Evolutionary conservation across 75 land plant genomes (phyloP).

Genomic region (Picea sitchensis): DNA sequence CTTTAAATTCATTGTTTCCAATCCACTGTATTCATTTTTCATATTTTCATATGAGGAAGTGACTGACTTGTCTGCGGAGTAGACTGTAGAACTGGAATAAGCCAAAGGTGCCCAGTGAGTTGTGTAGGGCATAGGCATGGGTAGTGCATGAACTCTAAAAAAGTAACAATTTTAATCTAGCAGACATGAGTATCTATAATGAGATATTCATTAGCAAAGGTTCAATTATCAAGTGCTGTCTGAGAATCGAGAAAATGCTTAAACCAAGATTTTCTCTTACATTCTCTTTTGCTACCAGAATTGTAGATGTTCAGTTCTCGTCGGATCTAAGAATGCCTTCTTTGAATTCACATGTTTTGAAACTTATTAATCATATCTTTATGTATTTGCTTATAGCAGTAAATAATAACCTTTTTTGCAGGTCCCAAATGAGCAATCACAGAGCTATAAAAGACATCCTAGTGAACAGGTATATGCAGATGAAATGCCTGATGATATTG

Average conservation of each 20-base stretch:
- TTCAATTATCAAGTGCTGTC: not conserved
- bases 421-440: constrained; percentile 45
- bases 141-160: not conserved
- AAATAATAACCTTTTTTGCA: constrained; percentile 4
- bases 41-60: not conserved
- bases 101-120: not conserved
- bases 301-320: not conserved
- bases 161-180: not conserved
- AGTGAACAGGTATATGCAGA: constrained; percentile 67
- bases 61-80: not conserved
- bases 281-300: constrained; percentile 1
- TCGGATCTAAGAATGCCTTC: not conserved
- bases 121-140: not conserved
- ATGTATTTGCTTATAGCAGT: not conserved
- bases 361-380: not conserved
- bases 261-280: not conserved
- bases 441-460: constrained; percentile 48
- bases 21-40: not conserved
- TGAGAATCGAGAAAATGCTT: not conserved
- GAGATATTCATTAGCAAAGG: not conserved
- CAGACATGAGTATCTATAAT: not conserved
- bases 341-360: not conserved
- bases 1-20: not conserved
- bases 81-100: not conserved
- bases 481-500: constrained; percentile 28